Conservation (phyloP, 768 basidiomycete species). For the Tylopilus subfusipes region DNA sequence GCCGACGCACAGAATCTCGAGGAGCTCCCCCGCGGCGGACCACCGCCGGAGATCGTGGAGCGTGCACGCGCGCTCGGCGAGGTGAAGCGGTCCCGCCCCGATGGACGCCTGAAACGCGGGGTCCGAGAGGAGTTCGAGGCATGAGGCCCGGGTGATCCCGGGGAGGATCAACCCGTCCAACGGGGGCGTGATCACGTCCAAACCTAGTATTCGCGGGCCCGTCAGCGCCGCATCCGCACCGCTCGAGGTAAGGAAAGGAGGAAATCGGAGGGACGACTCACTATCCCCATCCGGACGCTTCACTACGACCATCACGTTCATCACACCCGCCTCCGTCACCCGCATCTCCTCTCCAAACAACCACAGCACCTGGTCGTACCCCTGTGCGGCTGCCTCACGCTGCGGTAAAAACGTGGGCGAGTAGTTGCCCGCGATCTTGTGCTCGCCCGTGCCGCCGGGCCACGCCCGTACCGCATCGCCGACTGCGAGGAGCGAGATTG, state of each 20-base stretch:
- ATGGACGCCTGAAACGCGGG: conserved; percentile 42
- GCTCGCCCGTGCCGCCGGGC: conserved; percentile 70
- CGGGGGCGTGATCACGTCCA: conserved; percentile 85
- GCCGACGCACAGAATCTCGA: too few relatives aligned
- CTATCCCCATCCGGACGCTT: conserved; percentile 52
- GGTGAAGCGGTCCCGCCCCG: neutral
- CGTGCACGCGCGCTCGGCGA: too few relatives aligned
- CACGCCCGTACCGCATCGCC: conserved; percentile 75
- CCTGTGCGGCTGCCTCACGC: conserved; percentile 56
- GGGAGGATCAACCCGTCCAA: conserved; percentile 91
- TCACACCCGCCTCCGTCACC: conserved; percentile 63
- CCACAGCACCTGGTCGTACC: conserved; percentile 81
- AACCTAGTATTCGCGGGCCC: too few relatives aligned
- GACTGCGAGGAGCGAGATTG: conserved; percentile 57
- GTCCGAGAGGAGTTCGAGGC: conserved; percentile 64
- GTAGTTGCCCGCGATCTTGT: conserved; percentile 67
- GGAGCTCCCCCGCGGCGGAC: too few relatives aligned
- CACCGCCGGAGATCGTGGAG: too few relatives aligned
- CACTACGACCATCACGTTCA: conserved; percentile 78
- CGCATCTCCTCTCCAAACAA: conserved; percentile 57
- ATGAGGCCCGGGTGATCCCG: conserved; percentile 86
- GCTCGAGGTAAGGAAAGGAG: neutral
- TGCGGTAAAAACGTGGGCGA: conserved; percentile 61
- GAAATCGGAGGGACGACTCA: conserved; percentile 21
- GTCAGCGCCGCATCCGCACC: neutral